Base-by-base conservation (phyloP, 2,329 filamentous ascomycete species). In the Aspergillus latus region DNA sequence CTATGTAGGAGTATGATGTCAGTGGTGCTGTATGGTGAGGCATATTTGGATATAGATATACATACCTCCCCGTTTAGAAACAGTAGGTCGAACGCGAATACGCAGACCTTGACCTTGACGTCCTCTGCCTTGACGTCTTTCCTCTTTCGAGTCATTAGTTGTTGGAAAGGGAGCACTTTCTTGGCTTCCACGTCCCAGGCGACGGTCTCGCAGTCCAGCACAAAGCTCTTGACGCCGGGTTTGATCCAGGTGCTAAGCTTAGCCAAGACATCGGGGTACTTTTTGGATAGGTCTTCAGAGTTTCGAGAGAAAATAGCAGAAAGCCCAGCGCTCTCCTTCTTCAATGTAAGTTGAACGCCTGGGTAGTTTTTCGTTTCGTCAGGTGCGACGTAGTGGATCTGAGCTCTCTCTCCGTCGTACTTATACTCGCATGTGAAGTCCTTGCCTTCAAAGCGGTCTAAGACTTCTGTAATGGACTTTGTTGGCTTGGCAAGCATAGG, bases 361-460 rank as follows among this genome's bases (percentile, higher is more conserved):
- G 83, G 82, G 63, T 90, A 88, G 53, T 91, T 82, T 57, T 88
- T 78, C 1, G 85, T 79, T 8, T 89, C 84, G 59, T 93, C 89
- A 60, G 91, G 90, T 4, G 92, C 88, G 32, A 97, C 91, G 64
- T 96, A 99, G 72, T 99, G 94, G 49, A 99, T 97, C 71, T 99
- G 94, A n/a, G 94, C 94, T 70, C 94, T 84, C 74, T 99, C 94
- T 49, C 94, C 94, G 67, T 99, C 94, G 69, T 99, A 99, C 74
- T 99, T 99, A 81, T 96, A 99, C 72, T 99, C 94, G 76, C 94
- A 99, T 1, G 94, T 97, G 68, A 99, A 99, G 28, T 88, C 89
- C 70, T 96, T 94, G 61, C 89, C 87, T 71, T 97, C 94, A 63
- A 99, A 99, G 4, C 94, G 89, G 74, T 99, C 93, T 9, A 99